phyloP scores from a whole-genome alignment of 345 rosid genomes.

The Eucalyptus sp. region DNA sequence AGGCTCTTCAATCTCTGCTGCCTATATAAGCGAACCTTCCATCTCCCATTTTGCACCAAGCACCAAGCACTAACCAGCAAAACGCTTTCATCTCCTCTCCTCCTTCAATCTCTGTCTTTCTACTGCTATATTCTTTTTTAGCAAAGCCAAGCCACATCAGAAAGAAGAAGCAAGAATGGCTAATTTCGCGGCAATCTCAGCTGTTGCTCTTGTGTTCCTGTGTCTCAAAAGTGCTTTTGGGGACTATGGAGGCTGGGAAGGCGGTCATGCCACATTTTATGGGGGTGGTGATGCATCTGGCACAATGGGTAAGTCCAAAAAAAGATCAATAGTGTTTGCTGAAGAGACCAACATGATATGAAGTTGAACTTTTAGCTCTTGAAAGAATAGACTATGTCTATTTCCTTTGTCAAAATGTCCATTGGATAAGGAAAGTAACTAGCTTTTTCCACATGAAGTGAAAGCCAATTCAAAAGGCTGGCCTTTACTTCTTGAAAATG shows the following conservation, averaged over 20 bases:
- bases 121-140: not conserved
- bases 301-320: constrained; percentile 55
- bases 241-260: constrained; percentile 63
- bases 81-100: not conserved
- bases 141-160: not conserved
- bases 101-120: not conserved
- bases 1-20: not conserved
- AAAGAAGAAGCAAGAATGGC: constrained; percentile 5
- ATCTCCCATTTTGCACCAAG: not conserved
- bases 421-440: not conserved
- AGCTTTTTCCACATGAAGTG: not conserved
- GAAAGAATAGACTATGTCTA: not conserved
- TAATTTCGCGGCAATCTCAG: not conserved
- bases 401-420: not conserved
- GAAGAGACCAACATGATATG: not conserved
- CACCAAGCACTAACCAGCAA: not conserved
- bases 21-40: constrained; percentile 9
- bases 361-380: not conserved
- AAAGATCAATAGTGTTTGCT: not conserved
- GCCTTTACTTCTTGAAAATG: not conserved
- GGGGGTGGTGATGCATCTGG: constrained; percentile 83
- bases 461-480: not conserved
- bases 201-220: constrained; percentile 13
- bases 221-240: constrained; percentile 25
- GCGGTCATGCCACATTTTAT: constrained; percentile 73